phyloP scores from a whole-genome alignment of 2,329 filamentous ascomycete genomes.

The Pyrenochaeta sp. region DNA sequence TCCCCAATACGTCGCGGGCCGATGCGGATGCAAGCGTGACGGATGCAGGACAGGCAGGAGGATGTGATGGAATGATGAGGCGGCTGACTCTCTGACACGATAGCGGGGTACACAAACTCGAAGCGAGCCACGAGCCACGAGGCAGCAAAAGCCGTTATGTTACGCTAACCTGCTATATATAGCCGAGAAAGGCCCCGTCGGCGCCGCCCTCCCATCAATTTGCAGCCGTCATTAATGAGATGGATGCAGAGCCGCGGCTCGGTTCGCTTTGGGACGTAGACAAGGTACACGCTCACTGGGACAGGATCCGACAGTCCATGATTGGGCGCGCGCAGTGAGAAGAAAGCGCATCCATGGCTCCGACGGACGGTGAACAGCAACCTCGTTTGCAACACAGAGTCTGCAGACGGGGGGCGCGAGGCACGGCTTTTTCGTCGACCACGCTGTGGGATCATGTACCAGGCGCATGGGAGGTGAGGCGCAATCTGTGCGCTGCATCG shows the following conservation, averaged over 20 bases:
- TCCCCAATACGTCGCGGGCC: conserved; percentile 15
- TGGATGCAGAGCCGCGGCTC: conserved; percentile 1
- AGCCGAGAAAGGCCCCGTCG: background rate
- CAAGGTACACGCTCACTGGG: background rate
- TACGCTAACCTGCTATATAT: conserved; percentile 21
- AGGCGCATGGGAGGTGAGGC: conserved; percentile 4
- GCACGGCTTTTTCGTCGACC: background rate
- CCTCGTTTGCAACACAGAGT: background rate
- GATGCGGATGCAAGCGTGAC: conserved; percentile 10
- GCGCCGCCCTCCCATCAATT: background rate
- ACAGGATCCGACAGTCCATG: background rate
- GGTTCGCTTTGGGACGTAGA: conserved; percentile 1
- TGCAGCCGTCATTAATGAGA: background rate
- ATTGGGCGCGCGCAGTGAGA: background rate
- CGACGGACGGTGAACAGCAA: background rate
- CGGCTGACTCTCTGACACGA: conserved; percentile 22
- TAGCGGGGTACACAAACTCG: conserved; percentile 17
- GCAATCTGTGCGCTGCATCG: conserved; percentile 2
- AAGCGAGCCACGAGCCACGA: conserved; percentile 21
- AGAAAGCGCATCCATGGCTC: background rate
- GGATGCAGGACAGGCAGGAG: background rate
- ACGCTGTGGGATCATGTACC: background rate
- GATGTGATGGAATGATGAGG: conserved; percentile 7
- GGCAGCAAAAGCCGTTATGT: conserved; percentile 26
- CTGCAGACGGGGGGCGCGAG: background rate